Evolutionary conservation across 306 rosid species (phyloP).

Genomic region (Cucurbita maxima): DNA sequence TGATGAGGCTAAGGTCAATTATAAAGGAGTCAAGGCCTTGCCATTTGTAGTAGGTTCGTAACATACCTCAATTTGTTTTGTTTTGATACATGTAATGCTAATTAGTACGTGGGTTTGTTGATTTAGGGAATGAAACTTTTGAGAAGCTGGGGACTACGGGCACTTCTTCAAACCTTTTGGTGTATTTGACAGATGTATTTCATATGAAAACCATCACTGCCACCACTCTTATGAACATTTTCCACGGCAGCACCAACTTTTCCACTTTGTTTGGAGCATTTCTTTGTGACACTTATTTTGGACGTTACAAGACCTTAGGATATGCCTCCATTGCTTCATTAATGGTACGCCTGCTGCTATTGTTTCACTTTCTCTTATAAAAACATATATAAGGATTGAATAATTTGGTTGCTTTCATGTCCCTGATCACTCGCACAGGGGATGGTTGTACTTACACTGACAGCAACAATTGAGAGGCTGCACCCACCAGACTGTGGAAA

Average conservation of each 20-base stretch:
- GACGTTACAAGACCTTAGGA: slow-evolving; percentile 63
- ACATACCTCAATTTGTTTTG: background rate
- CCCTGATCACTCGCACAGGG: slow-evolving; percentile 24
- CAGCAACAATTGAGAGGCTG: slow-evolving; percentile 44
- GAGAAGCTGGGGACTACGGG: slow-evolving; percentile 81
- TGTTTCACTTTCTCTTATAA: background rate
- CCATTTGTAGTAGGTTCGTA: slow-evolving; percentile 71
- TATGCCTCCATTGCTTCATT: slow-evolving; percentile 46
- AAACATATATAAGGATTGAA: background rate
- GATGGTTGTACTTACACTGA: slow-evolving; percentile 43
- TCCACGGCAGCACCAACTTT: slow-evolving; percentile 64
- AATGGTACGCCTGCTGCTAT: slow-evolving; percentile 45
- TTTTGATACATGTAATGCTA: background rate
- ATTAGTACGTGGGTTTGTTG: background rate
- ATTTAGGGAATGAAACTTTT: slow-evolving; percentile 76
- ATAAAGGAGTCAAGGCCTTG: slow-evolving; percentile 77
- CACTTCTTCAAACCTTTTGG: slow-evolving; percentile 47
- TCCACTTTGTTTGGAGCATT: slow-evolving; percentile 74
- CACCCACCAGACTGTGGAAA: slow-evolving; percentile 53
- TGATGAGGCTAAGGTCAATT: slow-evolving; percentile 14
- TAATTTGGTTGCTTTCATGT: slow-evolving; percentile 5
- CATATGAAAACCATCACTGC: slow-evolving; percentile 58
- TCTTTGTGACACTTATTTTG: slow-evolving; percentile 50
- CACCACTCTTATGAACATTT: slow-evolving; percentile 38
- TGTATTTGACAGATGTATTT: slow-evolving; percentile 64